Evolutionary conservation across 164 flowering plant species (phyloP), one percentile per base, ranked within the genome.

Genomic region (Chimonanthus salicifolius): DNA sequence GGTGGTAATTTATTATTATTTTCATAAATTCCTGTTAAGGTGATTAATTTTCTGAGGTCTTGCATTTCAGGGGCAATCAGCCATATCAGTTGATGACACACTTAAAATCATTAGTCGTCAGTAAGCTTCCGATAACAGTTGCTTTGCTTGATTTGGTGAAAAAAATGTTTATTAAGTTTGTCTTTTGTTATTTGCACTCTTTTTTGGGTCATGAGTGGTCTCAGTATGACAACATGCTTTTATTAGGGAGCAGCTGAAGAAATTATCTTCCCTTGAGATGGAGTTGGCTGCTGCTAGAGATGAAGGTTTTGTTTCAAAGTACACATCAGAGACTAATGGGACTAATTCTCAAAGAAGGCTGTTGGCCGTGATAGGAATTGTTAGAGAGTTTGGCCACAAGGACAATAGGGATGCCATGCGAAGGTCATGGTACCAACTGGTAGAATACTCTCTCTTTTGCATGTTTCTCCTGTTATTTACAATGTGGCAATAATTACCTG

Each of bases 381-480:
- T 85, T 47, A 92, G 98, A 8, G 78, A 66, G 20, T 92, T 91
- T 85, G 94, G 94, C 51, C 89, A 83, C 72, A 84, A 83, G 75
- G 88, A 85, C 51, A 90, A 89, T 47, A 87, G 98, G 76, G 88
- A 91, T 79, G 97, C 97, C 15, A 86, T 94, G 68, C 88, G 99
- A 64, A 89, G 82, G 79, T 97, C 98, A 64, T 94, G 99, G 86
- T 91, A 92, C 88, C 90, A 80, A 83, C 85, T 72, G 99, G 99
- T 92, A 89, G 68, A 62, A 54, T 75, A 9, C 50, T 70, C 33
- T 33, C 33, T 33, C 33, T 33, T 33, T 33, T 33, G 33, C 33
- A 33, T 33, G 33, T 33, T 33, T 9, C 48, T 69, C 18, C 69
- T 51, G 62, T 74, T 70, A 50, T 54, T 76, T 65, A 20, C 47